phyloP scores from a whole-genome alignment of 495 filamentous ascomycete species.

The Trichoderma gamsii region DNA sequence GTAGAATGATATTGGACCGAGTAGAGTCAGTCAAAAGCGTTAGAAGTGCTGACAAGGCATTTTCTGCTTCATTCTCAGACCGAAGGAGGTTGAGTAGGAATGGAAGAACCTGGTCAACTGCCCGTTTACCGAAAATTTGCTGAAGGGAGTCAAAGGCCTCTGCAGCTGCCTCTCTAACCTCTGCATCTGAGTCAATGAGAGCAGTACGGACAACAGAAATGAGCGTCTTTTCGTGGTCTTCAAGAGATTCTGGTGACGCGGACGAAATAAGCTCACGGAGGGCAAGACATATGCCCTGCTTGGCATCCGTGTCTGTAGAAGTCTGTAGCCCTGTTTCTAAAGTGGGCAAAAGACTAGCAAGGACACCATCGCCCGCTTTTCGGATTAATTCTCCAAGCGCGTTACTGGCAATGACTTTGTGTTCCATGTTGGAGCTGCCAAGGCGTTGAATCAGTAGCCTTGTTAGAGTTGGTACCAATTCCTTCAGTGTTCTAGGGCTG shows the following conservation, averaged over 20 bases:
- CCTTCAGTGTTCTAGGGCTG: slow-evolving; percentile 85
- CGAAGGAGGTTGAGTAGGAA: slow-evolving; percentile 82
- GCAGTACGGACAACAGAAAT: slow-evolving; percentile 92
- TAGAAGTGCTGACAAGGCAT: slow-evolving; percentile 84
- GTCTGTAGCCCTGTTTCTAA: slow-evolving; percentile 87
- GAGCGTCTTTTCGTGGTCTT: slow-evolving; percentile 90
- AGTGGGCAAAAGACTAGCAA: slow-evolving; percentile 80
- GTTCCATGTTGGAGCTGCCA: slow-evolving; percentile 93
- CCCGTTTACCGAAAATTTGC: slow-evolving; percentile 85
- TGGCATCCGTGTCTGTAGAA: slow-evolving; percentile 85
- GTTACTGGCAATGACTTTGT: slow-evolving; percentile 96
- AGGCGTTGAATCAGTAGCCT: slow-evolving; percentile 91
- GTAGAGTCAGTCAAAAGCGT: slow-evolving; percentile 91
- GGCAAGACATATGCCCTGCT: slow-evolving; percentile 95
- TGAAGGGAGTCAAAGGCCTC: slow-evolving; percentile 96
- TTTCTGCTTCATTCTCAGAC: slow-evolving; percentile 78
- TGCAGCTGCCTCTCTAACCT: slow-evolving; percentile 91
- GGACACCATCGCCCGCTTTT: slow-evolving; percentile 89
- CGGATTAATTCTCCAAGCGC: slow-evolving; percentile 92
- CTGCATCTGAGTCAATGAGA: slow-evolving; percentile 78
- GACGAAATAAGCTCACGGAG: slow-evolving; percentile 87
- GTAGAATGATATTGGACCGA: slow-evolving; percentile 90
- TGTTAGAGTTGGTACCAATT: slow-evolving; percentile 87
- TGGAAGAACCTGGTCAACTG: slow-evolving; percentile 90
- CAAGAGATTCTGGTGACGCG: slow-evolving; percentile 80